Evolutionary conservation across 2,329 filamentous ascomycete genomes (phyloP), one percentile per base, ranked within the genome.

Genomic region (Sphaerostilbella broomeana): DNA sequence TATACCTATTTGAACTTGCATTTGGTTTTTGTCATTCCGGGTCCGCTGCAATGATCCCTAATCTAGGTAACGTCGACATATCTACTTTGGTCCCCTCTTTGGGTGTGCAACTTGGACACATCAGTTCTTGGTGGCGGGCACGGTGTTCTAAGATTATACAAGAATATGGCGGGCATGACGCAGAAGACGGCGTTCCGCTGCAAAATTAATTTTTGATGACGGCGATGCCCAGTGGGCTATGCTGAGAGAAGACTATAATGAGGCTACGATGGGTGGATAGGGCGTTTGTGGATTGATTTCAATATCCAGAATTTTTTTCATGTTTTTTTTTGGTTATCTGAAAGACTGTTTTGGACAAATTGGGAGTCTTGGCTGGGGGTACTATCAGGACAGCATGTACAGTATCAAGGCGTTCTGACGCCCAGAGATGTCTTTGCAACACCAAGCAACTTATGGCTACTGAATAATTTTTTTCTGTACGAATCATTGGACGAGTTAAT

Each of bases 211-310:
- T 22, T 37, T 30, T 32, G 26, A 34, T 25, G 29, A 34, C 22
- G 17, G 28, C 21, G 19, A 37, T 32, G 38, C 38, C 37, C 30
- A 34, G 26, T 16, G 29, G 40, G 40, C 31, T 25, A 25, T 21
- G 18, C 35, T 29, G 40, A 32, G 11, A 21, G 36, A 43, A 20
- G 35, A 25, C 15, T 19, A 24, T 43, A 43, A 43, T 43, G 40
- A 43, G 38, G 32, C 8, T 43, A 43, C 24, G 40, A 42, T 30
- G 35, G 29, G 24, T 25, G 29, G 36, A 24, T 15, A 12, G 25
- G 40, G 40, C 20, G 40, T 33, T 38, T 34, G 34, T 13, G 25
- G 40, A 27, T 19, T n/a, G 25, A 30, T 35, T 35, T 19, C n/a
- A 34, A n/a, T 13, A 19, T n/a, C n/a, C n/a, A n/a, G n/a, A n/a